Evolutionary conservation across 805 yeast species (phyloP), one percentile per base, ranked within the genome.

Genomic region (Teunomyces cretensis): DNA sequence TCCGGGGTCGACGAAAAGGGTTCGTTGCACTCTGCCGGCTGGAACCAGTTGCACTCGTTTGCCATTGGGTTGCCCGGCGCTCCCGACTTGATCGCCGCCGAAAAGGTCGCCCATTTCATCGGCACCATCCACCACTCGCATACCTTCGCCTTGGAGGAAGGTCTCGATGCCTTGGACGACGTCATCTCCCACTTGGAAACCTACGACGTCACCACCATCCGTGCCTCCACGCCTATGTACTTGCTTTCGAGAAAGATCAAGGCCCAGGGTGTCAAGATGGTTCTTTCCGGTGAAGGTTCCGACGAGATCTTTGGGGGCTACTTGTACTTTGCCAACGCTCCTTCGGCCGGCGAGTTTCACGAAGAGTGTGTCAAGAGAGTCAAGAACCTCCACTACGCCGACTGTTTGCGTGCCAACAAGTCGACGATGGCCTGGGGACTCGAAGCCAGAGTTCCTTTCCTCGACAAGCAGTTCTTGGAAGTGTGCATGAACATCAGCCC

Each of bases 381-480:
- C 59, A 89, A 94, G 79, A 91, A 94, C 92, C 79, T 94, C 72
- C 97, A 94, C 72, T 83, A 83, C 57, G 89, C 98, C 50, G 99
- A 94, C 76, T 92, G 98, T 77, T 76, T 94, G 67, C 86, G 99
- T 72, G 99, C 99, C 54, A 94, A 94, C 87, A 94, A 94, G 75
- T 91, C 97, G 28, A 94, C 99, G 48, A 88, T 94, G 97, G 98
- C 99, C 36, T 94, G 99, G 99, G 99, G 99, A 70, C 80, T 94
- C 53, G 99, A 94, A 76, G 99, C 99, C 50, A 87, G 99, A 75
- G 99, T 94, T 56, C 99, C 99, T 56, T 94, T 94, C 87, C 80
- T 94, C 74, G 99, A 94, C 74, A 88, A 84, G 75, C 79, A 84
- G 66, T 94, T 94, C 80, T 75, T 94, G 69, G 88, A 92, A 61